Evolutionary conservation across 441 rosid genomes (phyloP), one percentile per base, ranked within the genome.

Genomic region (Gossypium laxum): DNA sequence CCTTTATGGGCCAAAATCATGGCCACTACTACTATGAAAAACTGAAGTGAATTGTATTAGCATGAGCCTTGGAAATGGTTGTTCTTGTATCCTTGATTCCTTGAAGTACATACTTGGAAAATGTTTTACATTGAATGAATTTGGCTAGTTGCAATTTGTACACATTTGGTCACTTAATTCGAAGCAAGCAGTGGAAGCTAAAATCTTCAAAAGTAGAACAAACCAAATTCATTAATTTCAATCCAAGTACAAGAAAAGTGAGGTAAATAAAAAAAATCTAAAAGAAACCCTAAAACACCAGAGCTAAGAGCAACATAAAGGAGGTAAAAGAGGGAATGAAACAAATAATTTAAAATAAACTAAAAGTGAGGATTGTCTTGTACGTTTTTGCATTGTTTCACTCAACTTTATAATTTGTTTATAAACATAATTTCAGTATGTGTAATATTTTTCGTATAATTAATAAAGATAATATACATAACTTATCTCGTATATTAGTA

Each of bases 1-100:
- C 34, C 12, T 67, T 58, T 66, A 18, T 67, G 48, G 38, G n/a
- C 69, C 56, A 22, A 50, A 54, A n/a, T 6, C 52, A 2, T 54
- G 55, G 64, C 34, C 47, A 21, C 48, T 15, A 61, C 6, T 72
- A 43, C 67, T 14, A 1, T 48, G 54, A 14, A 30, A 30, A 34
- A 24, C 63, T 59, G 14, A 8, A n/a, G 43, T 19, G 48, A 66
- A 50, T 18, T 55, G 28, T 67, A 22, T 21, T 18, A 18, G 52
- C 64, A 11, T 14, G 15, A 65, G 58, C 19, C 41, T 64, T 75
- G 50, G 38, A 14, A 54, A 7, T 75, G 26, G 52, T 70, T 64
- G 21, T 17, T 51, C 56, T 17, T 51, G 67, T 65, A 75, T 64
- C 41, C 6, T 55, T 1, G 18, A 14, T 22, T 41, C 19, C n/a